Conservation (phyloP, 1,284 basidiomycete genomes). For the Tilletia indica region DNA sequence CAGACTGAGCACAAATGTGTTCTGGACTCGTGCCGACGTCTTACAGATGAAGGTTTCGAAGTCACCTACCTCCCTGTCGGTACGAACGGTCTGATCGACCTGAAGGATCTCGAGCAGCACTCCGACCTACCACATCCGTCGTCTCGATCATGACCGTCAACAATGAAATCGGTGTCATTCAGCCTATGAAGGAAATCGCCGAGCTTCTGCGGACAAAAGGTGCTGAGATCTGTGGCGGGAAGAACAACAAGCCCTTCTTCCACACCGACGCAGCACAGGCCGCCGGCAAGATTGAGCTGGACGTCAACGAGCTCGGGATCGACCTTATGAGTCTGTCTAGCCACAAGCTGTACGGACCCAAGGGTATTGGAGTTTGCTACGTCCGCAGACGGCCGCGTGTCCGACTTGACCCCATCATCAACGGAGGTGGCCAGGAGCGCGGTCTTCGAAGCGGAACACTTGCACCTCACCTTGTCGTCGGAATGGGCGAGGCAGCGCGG, state of each 20-base stretch:
- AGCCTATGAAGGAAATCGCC: constrained; percentile 94
- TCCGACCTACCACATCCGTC: constrained; percentile 77
- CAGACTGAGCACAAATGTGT: constrained; percentile 94
- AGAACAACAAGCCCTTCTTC: constrained; percentile 70
- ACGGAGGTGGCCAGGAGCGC: constrained; percentile 95
- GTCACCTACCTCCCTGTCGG: constrained; percentile 94
- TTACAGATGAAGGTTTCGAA: constrained; percentile 95
- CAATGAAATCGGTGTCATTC: constrained; percentile 98
- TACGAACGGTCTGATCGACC: constrained; percentile 76
- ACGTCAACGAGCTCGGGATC: constrained; percentile 93
- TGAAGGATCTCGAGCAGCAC: constrained; percentile 76
- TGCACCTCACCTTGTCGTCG: constrained; percentile 83
- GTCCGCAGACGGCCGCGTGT: constrained; percentile 90
- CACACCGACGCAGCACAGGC: constrained; percentile 99
- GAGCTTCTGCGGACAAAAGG: constrained; percentile 64
- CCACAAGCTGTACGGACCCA: constrained; percentile 98
- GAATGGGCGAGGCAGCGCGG: constrained; percentile 90
- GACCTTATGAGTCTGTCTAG: constrained; percentile 95
- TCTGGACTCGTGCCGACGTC: constrained; percentile 90
- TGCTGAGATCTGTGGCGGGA: constrained; percentile 66
- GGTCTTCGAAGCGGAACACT: constrained; percentile 92
- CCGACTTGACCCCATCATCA: constrained; percentile 88
- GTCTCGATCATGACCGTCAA: constrained; percentile 99
- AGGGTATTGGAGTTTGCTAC: constrained; percentile 92
- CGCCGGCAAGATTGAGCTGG: constrained; percentile 65